Base-by-base conservation (phyloP, 1,284 basidiomycete species). In the Agaricales sp. region DNA sequence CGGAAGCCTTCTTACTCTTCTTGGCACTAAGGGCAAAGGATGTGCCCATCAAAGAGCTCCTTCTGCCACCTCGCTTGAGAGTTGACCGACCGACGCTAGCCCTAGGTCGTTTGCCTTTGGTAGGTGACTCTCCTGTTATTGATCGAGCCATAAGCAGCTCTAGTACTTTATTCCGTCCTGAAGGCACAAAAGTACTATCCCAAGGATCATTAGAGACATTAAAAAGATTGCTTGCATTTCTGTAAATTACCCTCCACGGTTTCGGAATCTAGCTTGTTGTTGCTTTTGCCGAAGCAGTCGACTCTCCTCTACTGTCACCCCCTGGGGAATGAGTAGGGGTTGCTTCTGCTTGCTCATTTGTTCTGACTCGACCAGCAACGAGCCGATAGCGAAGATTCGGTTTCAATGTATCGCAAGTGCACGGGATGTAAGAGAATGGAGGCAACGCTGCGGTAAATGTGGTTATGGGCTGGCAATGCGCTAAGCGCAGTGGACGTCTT, bases 241-340 rank as follows among this genome's bases (percentile, higher is more conserved):
- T 8, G 30, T n/a, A 35, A n/a, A 6, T 18, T 41, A 41, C 39
- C 39, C 39, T 8, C 39, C 39, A 16, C 39, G 13, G 16, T 41
- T 41, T 16, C 39, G 39, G 39, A 41, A 41, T 41, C 39, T 6
- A 8, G 39, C 39, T 41, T 41, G 39, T 20, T 41, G 39, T 41
- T 41, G 39, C 18, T 41, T 6, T 41, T 41, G 39, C 4, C 39
- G 39, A 8, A 41, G 39, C 6, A 41, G 39, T n/a, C 39, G 39
- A 41, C 39, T 41, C 19, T 41, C n/a, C 18, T 41, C 39, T 6
- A 41, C 39, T n/a, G 39, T 41, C 4, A 20, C 18, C 4, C 39
- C 39, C n/a, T n/a, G 4, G 8, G 39, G 39, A 20, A 41, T 41
- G 39, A 41, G 4, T 18, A 41, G 39, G 16, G 39, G 13, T n/a